Base-by-base conservation (phyloP, 805 yeast species). In the Isabelozyma gotoi region DNA sequence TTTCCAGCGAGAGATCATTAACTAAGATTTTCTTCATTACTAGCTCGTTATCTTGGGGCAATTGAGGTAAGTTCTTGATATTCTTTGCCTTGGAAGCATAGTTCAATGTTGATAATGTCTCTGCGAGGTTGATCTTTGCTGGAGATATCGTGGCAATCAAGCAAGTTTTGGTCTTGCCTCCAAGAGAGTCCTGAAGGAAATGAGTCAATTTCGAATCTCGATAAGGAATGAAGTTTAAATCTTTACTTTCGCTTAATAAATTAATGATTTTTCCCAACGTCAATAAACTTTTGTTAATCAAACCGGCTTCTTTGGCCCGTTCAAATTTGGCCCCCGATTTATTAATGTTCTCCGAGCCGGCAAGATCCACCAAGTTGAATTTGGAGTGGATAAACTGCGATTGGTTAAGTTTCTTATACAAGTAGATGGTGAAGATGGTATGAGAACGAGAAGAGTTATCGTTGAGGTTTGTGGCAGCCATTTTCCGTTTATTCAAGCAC, bases 281-380 rank as follows among this genome's bases (percentile, higher is more conserved):
- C 31, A 92, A 67, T 41, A 92, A 70, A 62, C 95, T 85, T 62
- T 89, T 96, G 63, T 92, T 92, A 40, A 91, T 91, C 15, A 88
- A 81, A 0, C 97, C 97, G 0, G 97, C 96, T 59, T 92, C 99
- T 51, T 89, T 82, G 0, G 96, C 97, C 36, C 96, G 74, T 58
- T 81, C 85, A 51, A 86, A 82, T 18, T 80, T 74, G 0, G 97
- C 96, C 2, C 99, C 99, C 0, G 96, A 87, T 54, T 89, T 73
- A 49, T 73, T 78, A 42, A 92, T 84, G 59, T 91, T 91, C 61
- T 92, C 99, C 4, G 96, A 87, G 0, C 99, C 98, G 0, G 98
- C 99, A 50, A 92, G 73, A 67, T 92, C 98, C 5, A 92, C 98
- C 17, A 90, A 68, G 57, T 90, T 88, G 59, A 88, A 75, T 56